These are phyloP conservation scores for Yamadazyma philogaea DNA, from an alignment of 805 yeast genomes.

Conservation along the genomic window DNA sequence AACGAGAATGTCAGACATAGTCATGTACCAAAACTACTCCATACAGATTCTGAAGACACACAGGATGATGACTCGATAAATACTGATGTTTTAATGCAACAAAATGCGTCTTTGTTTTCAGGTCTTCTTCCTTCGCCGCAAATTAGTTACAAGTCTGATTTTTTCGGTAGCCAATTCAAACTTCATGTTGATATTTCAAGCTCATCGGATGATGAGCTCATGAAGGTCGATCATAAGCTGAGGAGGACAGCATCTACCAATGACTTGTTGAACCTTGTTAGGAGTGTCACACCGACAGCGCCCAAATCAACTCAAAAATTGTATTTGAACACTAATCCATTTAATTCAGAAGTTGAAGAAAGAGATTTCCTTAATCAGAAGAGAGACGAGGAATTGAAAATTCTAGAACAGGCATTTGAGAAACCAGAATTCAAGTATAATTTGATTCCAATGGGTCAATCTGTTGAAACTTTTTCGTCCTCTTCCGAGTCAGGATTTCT, in stretches of 20 bases:
- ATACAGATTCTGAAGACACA: conserved; percentile 20
- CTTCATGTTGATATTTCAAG: conserved; percentile 9
- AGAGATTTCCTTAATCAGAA: conserved; percentile 3
- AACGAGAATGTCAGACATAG: conserved; percentile 12
- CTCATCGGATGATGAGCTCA: conserved; percentile 5
- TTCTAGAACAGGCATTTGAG: conserved; percentile 9
- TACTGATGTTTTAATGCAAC: conserved; percentile 29
- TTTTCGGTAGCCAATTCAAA: conserved; percentile 23
- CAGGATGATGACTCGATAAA: conserved; percentile 21
- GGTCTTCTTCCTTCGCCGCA: conserved; percentile 41
- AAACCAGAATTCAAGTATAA: conserved; percentile 16
- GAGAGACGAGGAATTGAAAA: conserved; percentile 12
- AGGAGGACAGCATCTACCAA: conserved; percentile 17
- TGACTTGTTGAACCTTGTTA: conserved; percentile 14
- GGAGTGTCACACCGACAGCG: conserved; percentile 9
- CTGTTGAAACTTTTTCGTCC: conserved; percentile 30
- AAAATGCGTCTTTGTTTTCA: conserved; percentile 29
- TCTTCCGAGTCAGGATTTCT: conserved; percentile 16
- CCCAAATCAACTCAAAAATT: not conserved
- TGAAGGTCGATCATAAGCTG: conserved; percentile 13
- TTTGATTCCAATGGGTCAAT: conserved; percentile 30
- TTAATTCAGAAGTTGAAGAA: not conserved
- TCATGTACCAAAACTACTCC: conserved; percentile 16
- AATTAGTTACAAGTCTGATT: conserved; percentile 29
- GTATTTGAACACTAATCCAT: not conserved